phyloP scores from a whole-genome alignment of 2,329 filamentous ascomycete genomes.

The Ophiocordyceps unilateralis region DNA sequence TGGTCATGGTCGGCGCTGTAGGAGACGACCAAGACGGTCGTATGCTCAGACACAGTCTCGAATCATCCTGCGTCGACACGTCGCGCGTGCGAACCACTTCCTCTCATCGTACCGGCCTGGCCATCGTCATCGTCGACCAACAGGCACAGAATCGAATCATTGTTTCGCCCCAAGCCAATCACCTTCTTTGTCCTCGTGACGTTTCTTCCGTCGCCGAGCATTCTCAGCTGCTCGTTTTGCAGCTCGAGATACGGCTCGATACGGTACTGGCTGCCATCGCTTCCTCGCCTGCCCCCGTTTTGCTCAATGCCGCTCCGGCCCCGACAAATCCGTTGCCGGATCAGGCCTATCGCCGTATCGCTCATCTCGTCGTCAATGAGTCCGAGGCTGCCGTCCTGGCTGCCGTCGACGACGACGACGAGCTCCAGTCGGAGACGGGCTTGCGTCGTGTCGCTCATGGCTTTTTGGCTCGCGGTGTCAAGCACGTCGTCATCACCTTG shows the following conservation, averaged over 20 bases:
- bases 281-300: conserved; percentile 37
- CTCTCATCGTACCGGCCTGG: conserved; percentile 45
- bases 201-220: conserved; percentile 21
- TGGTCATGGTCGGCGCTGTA: conserved; percentile 61
- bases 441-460: conserved; percentile 29
- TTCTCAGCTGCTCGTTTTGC: conserved; percentile 53
- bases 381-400: conserved; percentile 61
- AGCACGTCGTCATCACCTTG: conserved; percentile 68
- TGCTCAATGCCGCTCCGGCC: conserved; percentile 78
- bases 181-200: conserved; percentile 21
- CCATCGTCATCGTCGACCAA: conserved; percentile 61
- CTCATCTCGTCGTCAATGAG: conserved; percentile 79
- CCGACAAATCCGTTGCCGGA: conserved; percentile 42
- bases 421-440: conserved; percentile 28
- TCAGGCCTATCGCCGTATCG: conserved; percentile 47
- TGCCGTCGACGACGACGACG: conserved; percentile 31
- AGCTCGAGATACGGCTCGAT: conserved; percentile 57
- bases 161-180: conserved; percentile 55
- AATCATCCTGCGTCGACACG: conserved; percentile 44
- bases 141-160: conserved; percentile 64
- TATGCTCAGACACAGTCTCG: conserved; percentile 39
- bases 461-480: conserved; percentile 55
- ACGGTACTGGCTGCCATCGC: conserved; percentile 46
- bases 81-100: conserved; percentile 27
- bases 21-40: conserved; percentile 50